phyloP scores from a whole-genome alignment of 768 basidiomycete genomes.

The Trametopsis cervina region DNA sequence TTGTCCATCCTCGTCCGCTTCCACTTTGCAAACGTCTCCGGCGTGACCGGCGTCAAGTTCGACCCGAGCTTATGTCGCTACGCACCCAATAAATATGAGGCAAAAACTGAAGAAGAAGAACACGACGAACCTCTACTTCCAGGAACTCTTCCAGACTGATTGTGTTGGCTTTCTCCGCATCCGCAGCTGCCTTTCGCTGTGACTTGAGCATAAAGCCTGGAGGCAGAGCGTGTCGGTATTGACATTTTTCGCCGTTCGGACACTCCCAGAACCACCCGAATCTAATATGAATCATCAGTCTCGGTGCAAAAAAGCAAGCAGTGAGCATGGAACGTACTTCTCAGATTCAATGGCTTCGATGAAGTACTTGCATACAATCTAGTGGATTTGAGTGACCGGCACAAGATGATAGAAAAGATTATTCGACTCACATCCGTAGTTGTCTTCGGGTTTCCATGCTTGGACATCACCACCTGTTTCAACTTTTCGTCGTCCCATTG shows the following conservation, averaged over 20 bases:
- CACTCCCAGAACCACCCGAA: constrained; percentile 98
- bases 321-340: constrained; percentile 40
- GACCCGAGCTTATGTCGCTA: constrained; percentile 92
- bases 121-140: constrained; percentile 80
- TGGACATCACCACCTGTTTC: constrained; percentile 76
- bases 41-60: constrained; percentile 89
- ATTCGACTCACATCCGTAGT: constrained; percentile 70
- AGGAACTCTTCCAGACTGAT: constrained; percentile 97
- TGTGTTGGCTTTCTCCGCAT: constrained; percentile 79
- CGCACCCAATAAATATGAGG: background rate
- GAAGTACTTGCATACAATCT: constrained; percentile 98
- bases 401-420: constrained; percentile 1
- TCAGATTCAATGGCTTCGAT: constrained; percentile 92
- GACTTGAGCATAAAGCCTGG: constrained; percentile 95
- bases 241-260: constrained; percentile 82
- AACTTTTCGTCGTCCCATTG: constrained; percentile 96
- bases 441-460: constrained; percentile 85
- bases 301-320: background rate
- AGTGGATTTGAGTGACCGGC: background rate
- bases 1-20: constrained; percentile 94
- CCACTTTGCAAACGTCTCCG: constrained; percentile 88
- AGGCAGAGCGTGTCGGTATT: constrained; percentile 92
- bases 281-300: constrained; percentile 24
- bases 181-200: constrained; percentile 86
- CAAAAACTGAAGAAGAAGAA: background rate